Evolutionary conservation across 495 filamentous ascomycete species (phyloP).

Genomic region (Penicillium tannophilum): DNA sequence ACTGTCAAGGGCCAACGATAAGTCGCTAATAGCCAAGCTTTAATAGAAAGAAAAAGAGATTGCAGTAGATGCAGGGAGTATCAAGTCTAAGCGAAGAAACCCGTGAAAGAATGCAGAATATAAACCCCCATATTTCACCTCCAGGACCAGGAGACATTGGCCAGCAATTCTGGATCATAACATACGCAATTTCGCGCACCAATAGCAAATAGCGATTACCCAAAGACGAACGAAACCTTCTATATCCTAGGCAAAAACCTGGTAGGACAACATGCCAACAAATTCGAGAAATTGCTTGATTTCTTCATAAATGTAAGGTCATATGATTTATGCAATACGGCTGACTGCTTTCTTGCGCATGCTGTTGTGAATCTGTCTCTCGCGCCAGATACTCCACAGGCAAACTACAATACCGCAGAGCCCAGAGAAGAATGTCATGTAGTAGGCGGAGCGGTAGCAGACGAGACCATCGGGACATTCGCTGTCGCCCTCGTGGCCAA

Average conservation of each 20-base stretch:
- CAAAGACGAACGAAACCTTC: not conserved
- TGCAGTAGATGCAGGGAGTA: slow-evolving; percentile 16
- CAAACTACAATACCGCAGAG: slow-evolving; percentile 67
- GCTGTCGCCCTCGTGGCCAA: slow-evolving; percentile 66
- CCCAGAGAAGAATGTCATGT: slow-evolving; percentile 76
- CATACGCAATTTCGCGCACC: not conserved
- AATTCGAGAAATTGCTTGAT: not conserved
- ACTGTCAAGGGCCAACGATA: not conserved
- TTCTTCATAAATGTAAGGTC: not conserved
- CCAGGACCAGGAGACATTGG: not conserved
- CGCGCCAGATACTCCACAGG: slow-evolving; percentile 76
- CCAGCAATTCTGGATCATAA: slow-evolving; percentile 9
- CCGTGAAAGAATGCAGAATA: not conserved
- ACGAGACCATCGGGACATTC: slow-evolving; percentile 76
- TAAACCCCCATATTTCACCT: not conserved
- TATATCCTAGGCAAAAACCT: not conserved
- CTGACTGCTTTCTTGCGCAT: slow-evolving; percentile 37
- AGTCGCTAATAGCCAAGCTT: not conserved
- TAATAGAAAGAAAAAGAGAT: not conserved
- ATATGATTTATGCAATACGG: slow-evolving; percentile 33
- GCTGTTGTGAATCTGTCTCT: slow-evolving; percentile 43
- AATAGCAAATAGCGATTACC: not conserved
- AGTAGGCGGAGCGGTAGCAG: slow-evolving; percentile 84
- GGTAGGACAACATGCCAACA: not conserved
- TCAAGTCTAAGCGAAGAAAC: slow-evolving; percentile 18